These are phyloP conservation scores for Raffaelea arxii DNA, from an alignment of 2,329 filamentous ascomycete species.

Conservation along the genomic window DNA sequence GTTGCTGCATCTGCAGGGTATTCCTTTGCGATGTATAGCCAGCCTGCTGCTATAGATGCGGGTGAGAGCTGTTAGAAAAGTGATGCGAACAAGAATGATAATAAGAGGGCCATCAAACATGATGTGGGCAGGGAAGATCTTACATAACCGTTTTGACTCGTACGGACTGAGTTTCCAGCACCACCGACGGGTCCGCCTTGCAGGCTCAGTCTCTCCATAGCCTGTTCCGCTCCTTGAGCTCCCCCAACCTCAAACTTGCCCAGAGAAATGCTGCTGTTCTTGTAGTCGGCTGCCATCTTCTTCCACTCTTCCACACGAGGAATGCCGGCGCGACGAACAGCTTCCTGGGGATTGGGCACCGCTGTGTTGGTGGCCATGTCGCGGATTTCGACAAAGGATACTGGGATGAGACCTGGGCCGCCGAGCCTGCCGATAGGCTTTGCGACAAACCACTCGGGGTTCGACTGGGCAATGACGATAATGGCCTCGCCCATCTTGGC, in stretches of 20 bases:
- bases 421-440: conserved; percentile 98
- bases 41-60: conserved; percentile 22
- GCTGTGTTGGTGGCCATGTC: conserved; percentile 84
- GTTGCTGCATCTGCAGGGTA: conserved; percentile 17
- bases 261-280: conserved; percentile 95
- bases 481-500: conserved; percentile 94
- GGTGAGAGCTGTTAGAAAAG: background rate
- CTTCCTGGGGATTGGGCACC: conserved; percentile 72
- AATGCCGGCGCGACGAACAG: conserved; percentile 79
- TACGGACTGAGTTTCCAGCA: conserved; percentile 22
- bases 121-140: no score
- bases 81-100: background rate
- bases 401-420: conserved; percentile 88
- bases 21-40: conserved; percentile 21
- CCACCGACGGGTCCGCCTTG: conserved; percentile 29
- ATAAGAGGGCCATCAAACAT: no score
- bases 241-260: conserved; percentile 70
- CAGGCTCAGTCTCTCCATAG: conserved; percentile 72
- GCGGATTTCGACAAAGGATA: conserved; percentile 91
- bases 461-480: conserved; percentile 96
- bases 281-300: conserved; percentile 98
- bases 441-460: conserved; percentile 97
- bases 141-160: conserved; percentile 42
- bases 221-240: conserved; percentile 48
- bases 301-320: conserved; percentile 98